Base-by-base conservation (phyloP, 768 basidiomycete species). In the Asterophora lycoperdoides region DNA sequence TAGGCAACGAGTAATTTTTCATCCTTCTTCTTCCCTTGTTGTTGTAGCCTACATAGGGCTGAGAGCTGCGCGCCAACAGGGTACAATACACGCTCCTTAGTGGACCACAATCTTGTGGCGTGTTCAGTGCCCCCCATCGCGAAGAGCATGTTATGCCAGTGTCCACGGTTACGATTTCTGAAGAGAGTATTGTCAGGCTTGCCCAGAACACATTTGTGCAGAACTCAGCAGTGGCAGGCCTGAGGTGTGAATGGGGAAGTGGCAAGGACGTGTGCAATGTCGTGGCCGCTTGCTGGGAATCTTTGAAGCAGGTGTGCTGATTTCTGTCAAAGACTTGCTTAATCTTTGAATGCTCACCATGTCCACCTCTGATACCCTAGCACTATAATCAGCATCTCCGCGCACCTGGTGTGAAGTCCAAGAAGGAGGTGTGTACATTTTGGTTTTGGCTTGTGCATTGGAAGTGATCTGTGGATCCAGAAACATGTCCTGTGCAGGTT, bases 211-310 rank as follows among this genome's bases (percentile, higher is more conserved):
- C 52, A 10, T 32, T 32, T 32, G 30, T 32, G 9, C 9, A 32
- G 30, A 32, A 32, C 30, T 10, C 30, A 34, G 29, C 33, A 34
- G 34, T 38, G 10, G 30, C 26, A 18, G 56, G 51, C 36, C 39
- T 55, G 17, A 58, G 36, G 49, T 60, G 59, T 50, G 59, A 60
- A 23, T 60, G 59, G 59, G 39, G 43, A 5, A 36, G 38, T 53
- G 55, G 57, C 30, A 49, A 44, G 44, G 41, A 55, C 30, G 9
- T 38, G 14, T 60, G 59, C 30, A 48, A 48, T 37, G 57, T 49
- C 46, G 36, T 55, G 13, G 41, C 45, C 5, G 48, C 47, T 23
- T 60, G 54, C 44, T 60, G 52, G 52, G 53, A 56, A 33, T 41
- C 54, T 23, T 29, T 60, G 33, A 52, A 23, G 37, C 40, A 54